Percentiles rank a stretch among this genome's conserved stretches.
Conservation (phyloP, 306 rosid species). For the Sophora flavescens region DNA sequence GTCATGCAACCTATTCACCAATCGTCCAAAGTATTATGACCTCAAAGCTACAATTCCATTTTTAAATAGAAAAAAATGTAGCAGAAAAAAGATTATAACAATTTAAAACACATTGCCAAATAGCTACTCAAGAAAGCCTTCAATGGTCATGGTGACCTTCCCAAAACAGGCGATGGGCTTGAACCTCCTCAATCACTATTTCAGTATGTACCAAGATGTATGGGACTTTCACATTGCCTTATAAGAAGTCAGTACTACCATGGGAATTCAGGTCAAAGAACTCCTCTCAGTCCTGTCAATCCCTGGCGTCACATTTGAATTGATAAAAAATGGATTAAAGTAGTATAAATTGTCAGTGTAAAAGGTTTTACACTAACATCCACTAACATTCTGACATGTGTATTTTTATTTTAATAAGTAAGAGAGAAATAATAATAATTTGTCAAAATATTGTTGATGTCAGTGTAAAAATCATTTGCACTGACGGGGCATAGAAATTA, state of each 20-base stretch:
- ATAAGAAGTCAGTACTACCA: constrained; percentile 43
- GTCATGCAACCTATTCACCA: constrained; percentile 46
- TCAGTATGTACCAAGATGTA: constrained; percentile 39
- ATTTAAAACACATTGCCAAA: constrained; percentile 39
- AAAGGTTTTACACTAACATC: too few relatives aligned
- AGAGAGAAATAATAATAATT: too few relatives aligned
- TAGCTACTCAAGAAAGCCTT: constrained; percentile 50
- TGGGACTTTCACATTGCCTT: constrained; percentile 53
- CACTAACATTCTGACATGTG: too few relatives aligned
- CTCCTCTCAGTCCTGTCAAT: constrained; percentile 23
- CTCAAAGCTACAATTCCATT: constrained; percentile 43
- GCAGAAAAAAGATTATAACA: constrained; percentile 42
- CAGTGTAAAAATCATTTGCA: too few relatives aligned
- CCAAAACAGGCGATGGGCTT: constrained; percentile 44
- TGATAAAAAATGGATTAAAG: too few relatives aligned
- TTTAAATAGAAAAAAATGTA: constrained; percentile 45
- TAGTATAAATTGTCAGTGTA: too few relatives aligned
- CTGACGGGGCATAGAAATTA: too few relatives aligned
- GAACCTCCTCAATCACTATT: constrained; percentile 37
- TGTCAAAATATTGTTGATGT: too few relatives aligned
- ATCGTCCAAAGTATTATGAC: constrained; percentile 36
- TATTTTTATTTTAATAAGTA: too few relatives aligned
- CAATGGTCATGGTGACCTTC: constrained; percentile 47
- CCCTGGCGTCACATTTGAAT: constrained; percentile 28
- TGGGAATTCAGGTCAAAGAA: constrained; percentile 37